Conservation (phyloP, 139 green algal genomes). For the Dunaliella primolecta region DNA sequence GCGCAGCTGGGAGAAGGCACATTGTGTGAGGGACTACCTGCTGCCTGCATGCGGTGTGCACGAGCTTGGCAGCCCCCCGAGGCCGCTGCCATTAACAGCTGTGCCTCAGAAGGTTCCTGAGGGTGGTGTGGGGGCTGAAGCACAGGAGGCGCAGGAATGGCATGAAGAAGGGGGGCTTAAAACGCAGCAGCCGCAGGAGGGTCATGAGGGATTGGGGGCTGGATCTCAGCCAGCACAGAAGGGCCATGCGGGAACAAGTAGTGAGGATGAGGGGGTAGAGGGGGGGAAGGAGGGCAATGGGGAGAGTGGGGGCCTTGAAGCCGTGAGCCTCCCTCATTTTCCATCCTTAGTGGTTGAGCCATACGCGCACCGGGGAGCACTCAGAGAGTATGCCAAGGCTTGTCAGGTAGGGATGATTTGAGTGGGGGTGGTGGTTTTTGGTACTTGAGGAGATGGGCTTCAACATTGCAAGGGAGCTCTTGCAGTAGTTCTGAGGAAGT, state of each 20-base stretch:
- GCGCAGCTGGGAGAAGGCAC: background rate
- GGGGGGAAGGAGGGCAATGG: background rate
- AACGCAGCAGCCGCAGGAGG: too few relatives aligned
- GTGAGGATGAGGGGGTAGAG: too few relatives aligned
- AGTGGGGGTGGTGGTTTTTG: background rate
- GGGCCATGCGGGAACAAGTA: too few relatives aligned
- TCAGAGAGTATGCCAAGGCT: conserved; percentile 44
- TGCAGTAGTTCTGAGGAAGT: background rate
- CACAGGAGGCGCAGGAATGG: too few relatives aligned
- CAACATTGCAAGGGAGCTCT: background rate
- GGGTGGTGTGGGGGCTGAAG: background rate
- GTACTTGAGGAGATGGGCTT: background rate
- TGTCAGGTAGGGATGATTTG: conserved; percentile 32
- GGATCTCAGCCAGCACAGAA: background rate
- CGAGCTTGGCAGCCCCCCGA: background rate
- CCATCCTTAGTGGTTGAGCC: conserved; percentile 16
- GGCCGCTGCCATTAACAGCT: background rate
- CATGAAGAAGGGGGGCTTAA: too few relatives aligned
- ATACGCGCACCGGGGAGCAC: conserved; percentile 16
- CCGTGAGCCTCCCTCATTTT: conserved; percentile 19
- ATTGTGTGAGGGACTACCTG: background rate
- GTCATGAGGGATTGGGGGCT: too few relatives aligned
- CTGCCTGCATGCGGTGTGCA: background rate
- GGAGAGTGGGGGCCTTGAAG: background rate
- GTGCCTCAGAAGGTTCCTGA: too few relatives aligned